Percentiles rank a stretch among this genome's conserved stretches.
Conservation (phyloP, 345 rosid genomes). For the Dipteronia dyeriana region DNA sequence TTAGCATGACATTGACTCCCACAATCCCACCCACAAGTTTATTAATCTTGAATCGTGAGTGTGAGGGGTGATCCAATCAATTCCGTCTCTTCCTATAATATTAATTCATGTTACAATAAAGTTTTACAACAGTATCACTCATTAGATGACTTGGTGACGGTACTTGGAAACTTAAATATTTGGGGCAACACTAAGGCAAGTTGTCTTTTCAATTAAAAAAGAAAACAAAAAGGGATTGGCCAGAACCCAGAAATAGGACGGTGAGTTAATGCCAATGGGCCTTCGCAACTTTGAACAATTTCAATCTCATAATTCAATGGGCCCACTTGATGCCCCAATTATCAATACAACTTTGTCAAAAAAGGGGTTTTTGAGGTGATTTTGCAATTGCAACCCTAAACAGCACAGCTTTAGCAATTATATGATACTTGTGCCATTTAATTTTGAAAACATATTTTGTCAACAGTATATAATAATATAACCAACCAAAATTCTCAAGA, state of each 20-base stretch:
- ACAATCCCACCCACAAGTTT: too few relatives aligned
- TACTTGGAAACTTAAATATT: neutral
- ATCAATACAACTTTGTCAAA: neutral
- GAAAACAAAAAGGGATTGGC: neutral
- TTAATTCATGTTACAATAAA: too few relatives aligned
- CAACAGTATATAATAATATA: neutral
- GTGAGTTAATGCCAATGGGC: neutral
- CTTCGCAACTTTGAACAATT: neutral
- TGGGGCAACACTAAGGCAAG: neutral
- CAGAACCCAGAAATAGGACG: too few relatives aligned
- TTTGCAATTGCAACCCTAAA: neutral
- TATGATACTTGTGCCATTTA: neutral
- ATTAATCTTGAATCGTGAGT: too few relatives aligned
- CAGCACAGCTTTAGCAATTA: neutral
- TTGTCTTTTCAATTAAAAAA: neutral
- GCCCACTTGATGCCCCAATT: conserved; percentile 15
- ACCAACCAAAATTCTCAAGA: neutral
- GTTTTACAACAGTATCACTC: too few relatives aligned
- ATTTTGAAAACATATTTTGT: too few relatives aligned
- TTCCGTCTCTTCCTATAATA: too few relatives aligned
- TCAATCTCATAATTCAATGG: conserved; percentile 12
- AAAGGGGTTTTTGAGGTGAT: neutral
- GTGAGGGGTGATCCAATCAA: too few relatives aligned
- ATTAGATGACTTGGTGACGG: neutral
- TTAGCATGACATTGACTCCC: too few relatives aligned